Base-by-base conservation (phyloP, 257 asterid genomes). In the Coffea eugenioides region DNA sequence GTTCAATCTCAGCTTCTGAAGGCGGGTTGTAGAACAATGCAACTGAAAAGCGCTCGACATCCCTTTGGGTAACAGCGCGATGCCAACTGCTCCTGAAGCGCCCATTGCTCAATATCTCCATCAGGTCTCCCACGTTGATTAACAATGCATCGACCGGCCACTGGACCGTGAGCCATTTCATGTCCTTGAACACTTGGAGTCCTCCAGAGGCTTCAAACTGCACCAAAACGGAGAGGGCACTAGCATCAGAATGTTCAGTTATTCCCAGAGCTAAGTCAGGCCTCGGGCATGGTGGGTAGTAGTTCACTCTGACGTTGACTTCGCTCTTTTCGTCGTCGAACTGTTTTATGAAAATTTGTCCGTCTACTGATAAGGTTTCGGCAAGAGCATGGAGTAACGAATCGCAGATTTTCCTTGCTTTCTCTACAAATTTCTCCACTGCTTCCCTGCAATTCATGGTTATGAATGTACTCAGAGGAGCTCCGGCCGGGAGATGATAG, bases 41-140 rank as follows among this genome's bases (percentile, higher is more conserved):
- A 7, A 87, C 77, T 2, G 90, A 85, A 46, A 75, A 76, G 8
- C 88, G 85, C 51, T 61, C 85, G 36, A 27, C 21, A 0, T 69
- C 76, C 34, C 78, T 69, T 57, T 73, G 86, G 56, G 83, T 41
- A n/a, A 70, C 82, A 20, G 80, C 92, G 80, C 89, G 84, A 51
- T 86, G 88, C 89, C 89, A 89, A 43, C 84, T 64, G 82, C 89
- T 89, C 74, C 41, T 66, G 0, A 85, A 57, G 71, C 74, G 73
- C 34, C 90, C 90, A 52, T 86, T 82, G 84, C 90, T 86, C 85
- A 86, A 75, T 36, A 88, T 85, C 74, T 86, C 92, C 14, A 85
- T 45, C 0, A 86, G 59, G 78, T 88, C 89, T 34, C 88, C 89
- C 31, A 85, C 9, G 10, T 76, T 85, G 23, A 86, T 84, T 0